These are phyloP conservation scores for Singerocomus inundabilis DNA, from an alignment of 1,284 basidiomycete genomes.

Conservation along the genomic window DNA sequence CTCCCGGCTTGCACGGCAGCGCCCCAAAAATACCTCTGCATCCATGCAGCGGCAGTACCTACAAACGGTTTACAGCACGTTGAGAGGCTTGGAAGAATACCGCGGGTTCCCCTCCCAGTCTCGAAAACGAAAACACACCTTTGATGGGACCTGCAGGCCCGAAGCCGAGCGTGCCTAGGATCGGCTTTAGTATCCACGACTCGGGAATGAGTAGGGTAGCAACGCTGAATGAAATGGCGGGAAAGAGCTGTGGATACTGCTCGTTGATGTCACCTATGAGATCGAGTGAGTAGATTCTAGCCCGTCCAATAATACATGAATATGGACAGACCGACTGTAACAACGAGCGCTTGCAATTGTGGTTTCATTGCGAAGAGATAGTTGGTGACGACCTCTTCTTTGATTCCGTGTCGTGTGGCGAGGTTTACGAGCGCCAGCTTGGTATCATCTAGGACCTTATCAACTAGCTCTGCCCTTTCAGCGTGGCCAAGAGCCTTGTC, in stretches of 20 bases:
- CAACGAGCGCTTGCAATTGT: background rate
- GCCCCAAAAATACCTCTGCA: too few relatives aligned
- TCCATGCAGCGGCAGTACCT: constrained; percentile 17
- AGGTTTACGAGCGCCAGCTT: background rate
- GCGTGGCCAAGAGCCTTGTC: constrained; percentile 3
- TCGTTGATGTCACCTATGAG: constrained; percentile 19
- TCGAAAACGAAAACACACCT: constrained; percentile 14
- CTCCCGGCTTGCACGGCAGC: background rate
- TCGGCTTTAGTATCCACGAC: constrained; percentile 8
- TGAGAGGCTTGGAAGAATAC: too few relatives aligned
- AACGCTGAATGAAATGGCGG: constrained; percentile 6
- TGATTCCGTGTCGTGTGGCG: background rate
- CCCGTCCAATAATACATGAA: rapidly evolving
- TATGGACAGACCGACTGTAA: constrained; percentile 11
- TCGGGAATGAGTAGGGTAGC: constrained; percentile 11
- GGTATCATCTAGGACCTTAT: constrained; percentile 8
- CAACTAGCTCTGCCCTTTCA: constrained; percentile 3
- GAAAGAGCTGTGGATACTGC: constrained; percentile 12
- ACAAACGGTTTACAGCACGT: too few relatives aligned
- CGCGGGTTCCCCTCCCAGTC: too few relatives aligned
- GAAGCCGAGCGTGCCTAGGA: constrained; percentile 18
- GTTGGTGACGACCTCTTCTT: background rate
- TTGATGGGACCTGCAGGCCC: constrained; percentile 16
- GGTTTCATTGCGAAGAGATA: constrained; percentile 5
- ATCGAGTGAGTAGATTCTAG: background rate